These are phyloP conservation scores for Papiliotrema fonsecae DNA, from an alignment of 1,284 basidiomycete species.

Conservation along the genomic window DNA sequence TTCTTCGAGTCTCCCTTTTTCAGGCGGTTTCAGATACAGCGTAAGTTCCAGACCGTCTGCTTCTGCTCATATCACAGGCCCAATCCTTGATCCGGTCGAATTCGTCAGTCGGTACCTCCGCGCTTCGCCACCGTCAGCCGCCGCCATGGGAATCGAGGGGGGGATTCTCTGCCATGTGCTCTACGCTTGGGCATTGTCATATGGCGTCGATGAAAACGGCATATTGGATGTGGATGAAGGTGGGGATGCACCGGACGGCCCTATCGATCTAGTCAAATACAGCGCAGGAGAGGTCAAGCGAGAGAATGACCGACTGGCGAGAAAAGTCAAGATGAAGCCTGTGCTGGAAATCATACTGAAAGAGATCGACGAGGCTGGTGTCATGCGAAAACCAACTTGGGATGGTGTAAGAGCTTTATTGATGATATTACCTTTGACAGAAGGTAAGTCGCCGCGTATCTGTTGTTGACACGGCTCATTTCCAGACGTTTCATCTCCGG, in stretches of 20 bases:
- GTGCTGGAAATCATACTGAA: constrained; percentile 71
- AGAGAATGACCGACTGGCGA: constrained; percentile 43
- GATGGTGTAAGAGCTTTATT: constrained; percentile 75
- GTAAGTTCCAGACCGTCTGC: constrained; percentile 51
- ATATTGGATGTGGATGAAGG: constrained; percentile 41
- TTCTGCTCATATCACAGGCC: constrained; percentile 32
- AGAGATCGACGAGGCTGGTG: constrained; percentile 68
- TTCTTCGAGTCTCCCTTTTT: constrained; percentile 82
- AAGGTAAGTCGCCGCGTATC: constrained; percentile 55
- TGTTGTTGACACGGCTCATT: neutral
- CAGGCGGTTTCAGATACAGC: constrained; percentile 70
- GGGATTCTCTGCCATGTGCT: constrained; percentile 53
- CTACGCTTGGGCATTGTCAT: constrained; percentile 78
- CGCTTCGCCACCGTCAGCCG: constrained; percentile 52
- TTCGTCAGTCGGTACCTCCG: constrained; percentile 60
- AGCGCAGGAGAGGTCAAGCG: constrained; percentile 38
- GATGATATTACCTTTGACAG: constrained; percentile 70
- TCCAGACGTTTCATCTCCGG: constrained; percentile 52
- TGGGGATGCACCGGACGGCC: constrained; percentile 16
- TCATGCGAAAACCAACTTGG: constrained; percentile 75
- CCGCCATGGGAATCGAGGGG: constrained; percentile 54
- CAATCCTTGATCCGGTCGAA: constrained; percentile 57
- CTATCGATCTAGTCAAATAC: constrained; percentile 15
- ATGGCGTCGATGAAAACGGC: constrained; percentile 74
- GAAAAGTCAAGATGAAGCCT: constrained; percentile 50